A percentile compares a stretch with the other conserved stretches of the same genome.
Conservation (phyloP, 768 basidiomycete species). For the Nidularia pulvinata region DNA sequence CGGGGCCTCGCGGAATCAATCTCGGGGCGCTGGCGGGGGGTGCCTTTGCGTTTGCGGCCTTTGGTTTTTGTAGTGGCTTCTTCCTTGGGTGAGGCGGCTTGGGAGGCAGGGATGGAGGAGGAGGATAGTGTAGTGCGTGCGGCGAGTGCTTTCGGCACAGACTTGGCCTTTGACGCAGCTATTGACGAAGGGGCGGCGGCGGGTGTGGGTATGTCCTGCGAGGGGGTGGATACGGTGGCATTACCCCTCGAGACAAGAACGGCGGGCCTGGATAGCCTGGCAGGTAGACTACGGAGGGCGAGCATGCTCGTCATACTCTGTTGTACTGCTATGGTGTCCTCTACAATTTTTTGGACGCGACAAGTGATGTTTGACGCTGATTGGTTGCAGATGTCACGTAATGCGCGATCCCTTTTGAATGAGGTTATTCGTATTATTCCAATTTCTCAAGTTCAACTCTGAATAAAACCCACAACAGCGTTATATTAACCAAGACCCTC, state of each 20-base stretch:
- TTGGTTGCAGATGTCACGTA: too few relatives aligned
- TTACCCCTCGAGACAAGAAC: conserved; percentile 12
- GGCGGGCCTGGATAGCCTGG: conserved; percentile 9
- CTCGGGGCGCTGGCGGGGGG: conserved; percentile 37
- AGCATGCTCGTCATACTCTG: conserved; percentile 18
- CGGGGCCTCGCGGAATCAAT: conserved; percentile 53
- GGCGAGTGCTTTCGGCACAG: background rate
- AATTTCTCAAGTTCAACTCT: too few relatives aligned
- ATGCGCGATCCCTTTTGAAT: too few relatives aligned
- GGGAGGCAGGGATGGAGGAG: too few relatives aligned
- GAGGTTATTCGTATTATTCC: too few relatives aligned
- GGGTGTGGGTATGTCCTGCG: conserved; percentile 1
- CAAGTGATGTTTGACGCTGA: background rate
- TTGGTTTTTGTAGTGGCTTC: conserved; percentile 16
- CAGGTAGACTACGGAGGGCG: conserved; percentile 20
- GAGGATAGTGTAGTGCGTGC: conserved; percentile 1
- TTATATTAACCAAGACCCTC: too few relatives aligned
- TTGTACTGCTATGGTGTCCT: background rate
- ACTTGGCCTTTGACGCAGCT: background rate
- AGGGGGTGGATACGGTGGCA: conserved; percentile 12
- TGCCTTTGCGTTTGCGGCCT: conserved; percentile 26
- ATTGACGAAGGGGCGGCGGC: background rate
- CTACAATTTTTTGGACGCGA: conserved; percentile 13
- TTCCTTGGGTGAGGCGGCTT: too few relatives aligned
- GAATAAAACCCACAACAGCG: too few relatives aligned